These are phyloP conservation scores for Aurantiochytrium sp. DNA, from an alignment of 108 stramenopile genomes.

Conservation along the genomic window DNA sequence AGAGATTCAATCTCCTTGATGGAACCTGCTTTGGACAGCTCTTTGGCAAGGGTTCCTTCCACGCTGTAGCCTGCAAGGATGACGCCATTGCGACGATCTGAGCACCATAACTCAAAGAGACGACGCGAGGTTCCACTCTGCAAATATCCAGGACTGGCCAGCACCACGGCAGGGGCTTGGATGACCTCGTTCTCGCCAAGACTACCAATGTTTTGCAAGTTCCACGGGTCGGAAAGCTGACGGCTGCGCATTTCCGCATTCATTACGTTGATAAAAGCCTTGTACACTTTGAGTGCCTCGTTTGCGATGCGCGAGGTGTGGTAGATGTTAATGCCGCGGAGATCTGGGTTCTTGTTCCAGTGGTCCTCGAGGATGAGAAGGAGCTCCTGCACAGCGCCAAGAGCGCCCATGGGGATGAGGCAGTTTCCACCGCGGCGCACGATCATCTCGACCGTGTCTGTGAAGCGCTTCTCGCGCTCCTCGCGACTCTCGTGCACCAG, in stretches of 20 bases:
- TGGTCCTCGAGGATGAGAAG: constrained; percentile 94
- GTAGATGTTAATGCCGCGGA: constrained; percentile 85
- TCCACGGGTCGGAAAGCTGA: constrained; percentile 69
- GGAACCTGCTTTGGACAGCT: constrained; percentile 65
- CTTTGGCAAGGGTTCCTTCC: constrained; percentile 93
- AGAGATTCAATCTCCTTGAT: constrained; percentile 88
- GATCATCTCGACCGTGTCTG: constrained; percentile 71
- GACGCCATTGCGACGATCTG: constrained; percentile 87
- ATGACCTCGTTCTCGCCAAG: constrained; percentile 74
- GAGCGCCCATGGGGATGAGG: constrained; percentile 91
- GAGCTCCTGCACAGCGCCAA: constrained; percentile 92
- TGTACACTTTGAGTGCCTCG: constrained; percentile 87
- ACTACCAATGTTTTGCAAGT: constrained; percentile 72
- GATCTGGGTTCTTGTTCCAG: constrained; percentile 87
- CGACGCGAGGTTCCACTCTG: constrained; percentile 86
- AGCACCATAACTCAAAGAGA: constrained; percentile 93
- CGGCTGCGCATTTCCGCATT: constrained; percentile 81
- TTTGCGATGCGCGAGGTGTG: constrained; percentile 85
- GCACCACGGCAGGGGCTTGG: constrained; percentile 84
- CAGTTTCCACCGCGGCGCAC: constrained; percentile 82
- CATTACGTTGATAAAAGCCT: constrained; percentile 97
- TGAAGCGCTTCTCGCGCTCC: constrained; percentile 86
- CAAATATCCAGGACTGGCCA: constrained; percentile 96
- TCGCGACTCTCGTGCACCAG: constrained; percentile 80
- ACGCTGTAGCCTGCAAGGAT: constrained; percentile 96